Base-by-base conservation (phyloP, 2,329 filamentous ascomycete species). In the Thielaviopsis musarum region DNA sequence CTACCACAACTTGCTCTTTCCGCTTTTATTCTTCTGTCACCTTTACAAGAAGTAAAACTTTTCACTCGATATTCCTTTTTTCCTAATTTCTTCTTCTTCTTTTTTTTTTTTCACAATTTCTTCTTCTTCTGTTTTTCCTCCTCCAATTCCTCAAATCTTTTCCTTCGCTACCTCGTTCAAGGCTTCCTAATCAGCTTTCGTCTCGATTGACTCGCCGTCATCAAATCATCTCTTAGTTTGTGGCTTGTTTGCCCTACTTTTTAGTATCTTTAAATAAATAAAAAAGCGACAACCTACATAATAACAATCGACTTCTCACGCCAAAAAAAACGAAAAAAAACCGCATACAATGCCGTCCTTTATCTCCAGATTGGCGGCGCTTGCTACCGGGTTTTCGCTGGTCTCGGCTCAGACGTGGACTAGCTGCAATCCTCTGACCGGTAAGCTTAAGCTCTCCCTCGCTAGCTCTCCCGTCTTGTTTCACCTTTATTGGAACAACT, bases 341-440 rank as follows among this genome's bases (percentile, higher is more conserved):
- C 26, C 26, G 10, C 10, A 34, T 34, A 34, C 30, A 5, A 61
- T 61, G 59, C 45, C 30, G 41, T 56, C 41, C 17, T 34, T 59
- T 28, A 12, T 28, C 22, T n/a, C 28, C 13, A 56, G n/a, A 28
- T 26, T 65, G 7, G 64, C 64, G 21, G 64, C 64, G 5, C 56
- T 66, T 30, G 61, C 62, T 4, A 61, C 69, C 49, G 60, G 70
- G 45, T 55, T 65, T 26, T 61, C 62, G 24, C 60, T 65, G 24
- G 68, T 61, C 26, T 66, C 66, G 30, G 71, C 71, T 5, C 72
- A 74, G 61, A 74, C 72, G 60, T 74, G 67, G 65, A 73, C 71
- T 58, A 65, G 62, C 61, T 74, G 72, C 64, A 74, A 74, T 58
- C 72, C 72, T 21, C 63, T 73, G 52, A 65, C 67, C 59, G 67